Base-by-base conservation (phyloP, 106 monocot genomes). In the Dendrobium nobile region DNA sequence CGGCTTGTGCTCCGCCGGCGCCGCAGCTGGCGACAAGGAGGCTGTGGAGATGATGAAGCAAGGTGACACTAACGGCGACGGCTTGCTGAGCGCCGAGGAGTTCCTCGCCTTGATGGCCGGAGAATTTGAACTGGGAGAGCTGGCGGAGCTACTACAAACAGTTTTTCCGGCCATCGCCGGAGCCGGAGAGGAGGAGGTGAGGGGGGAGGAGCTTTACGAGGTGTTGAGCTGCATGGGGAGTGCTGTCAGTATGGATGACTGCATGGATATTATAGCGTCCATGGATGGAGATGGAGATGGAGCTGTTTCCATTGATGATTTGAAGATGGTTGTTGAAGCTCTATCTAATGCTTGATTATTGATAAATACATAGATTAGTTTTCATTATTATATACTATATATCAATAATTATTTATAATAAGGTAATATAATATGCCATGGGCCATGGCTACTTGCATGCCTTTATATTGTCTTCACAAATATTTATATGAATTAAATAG, bases 221-320 rank as follows among this genome's bases (percentile, higher is more conserved):
- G 61, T 61, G 61, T 47, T 87, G 76, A 67, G 79, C 3, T 3
- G 51, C 48, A 54, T 84, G 67, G 87, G 70, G 17, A 47, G 55
- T 2, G 61, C n/a, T 22, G 37, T 84, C 7, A 82, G 81, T 75
- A 4, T 84, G 44, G 87, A 86, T 47, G 84, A 88, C 41, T 88
- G 90, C 73, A 73, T 81, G 87, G 83, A 81, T 19, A 88, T 88
- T 17, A 54, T 88, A 7, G 83, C 83, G 4, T 83, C 85, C 20
- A 55, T 90, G 80, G 90, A 90, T 67, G 81, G 82, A 4, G 87
- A 90, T 76, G 85, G 87, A 2, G 87, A 90, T 58, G 90, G 90
- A 3, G 78, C 78, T 15, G 79, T 87, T 45, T 84, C 28, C 15
- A 9, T 90, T 8, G 87, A 86, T 51, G 90, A 90, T 40, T 41